Evolutionary conservation across 1,284 basidiomycete genomes (phyloP), one percentile per base, ranked within the genome.

Genomic region (Stereum hirsutum): DNA sequence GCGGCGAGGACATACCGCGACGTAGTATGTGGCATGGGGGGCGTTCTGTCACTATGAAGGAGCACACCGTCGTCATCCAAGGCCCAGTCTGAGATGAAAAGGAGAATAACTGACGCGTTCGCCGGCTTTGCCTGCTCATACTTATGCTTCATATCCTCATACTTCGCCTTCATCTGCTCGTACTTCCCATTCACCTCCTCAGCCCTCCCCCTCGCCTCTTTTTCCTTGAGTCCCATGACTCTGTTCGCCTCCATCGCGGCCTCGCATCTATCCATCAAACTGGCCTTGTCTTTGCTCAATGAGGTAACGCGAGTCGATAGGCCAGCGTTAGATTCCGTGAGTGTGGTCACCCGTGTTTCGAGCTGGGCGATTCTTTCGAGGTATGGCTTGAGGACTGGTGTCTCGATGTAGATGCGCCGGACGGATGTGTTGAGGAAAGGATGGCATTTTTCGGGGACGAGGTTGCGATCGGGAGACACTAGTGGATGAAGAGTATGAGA

Each of bases 401-500:
- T 47, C 35, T 75, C 74, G 49, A 80, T 54, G 51, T 73, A 82
- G 27, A 83, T 58, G 50, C 71, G 74, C 49, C 79, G 75, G 23
- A 82, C 60, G 40, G 62, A 59, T 6, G 75, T 69, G n/a, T 65
- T 44, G 38, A 82, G 64, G 54, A 73, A 80, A 33, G 64, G 59
- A 49, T 78, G 78, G 52, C 76, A 81, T 54, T 78, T 79, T 54
- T 65, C 57, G 6, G 79, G 76, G 7, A 83, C 66, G 42, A 69
- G 72, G 14, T 65, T 57, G 30, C 75, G 58, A 64, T 78, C 60
- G n/a, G 61, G 59, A 12, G 47, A 55, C 8, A 59, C 64, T 68
- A 46, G 12, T 23, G 37, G 21, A 24, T 21, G 38, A 36, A 19
- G 26, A 8, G 15, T n/a, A 23, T 15, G 25, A 27, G 6, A 21